These are phyloP conservation scores for Phlyctochytrium bullatum DNA, from an alignment of 192 early-diverging fungal genomes.

Conservation along the genomic window DNA sequence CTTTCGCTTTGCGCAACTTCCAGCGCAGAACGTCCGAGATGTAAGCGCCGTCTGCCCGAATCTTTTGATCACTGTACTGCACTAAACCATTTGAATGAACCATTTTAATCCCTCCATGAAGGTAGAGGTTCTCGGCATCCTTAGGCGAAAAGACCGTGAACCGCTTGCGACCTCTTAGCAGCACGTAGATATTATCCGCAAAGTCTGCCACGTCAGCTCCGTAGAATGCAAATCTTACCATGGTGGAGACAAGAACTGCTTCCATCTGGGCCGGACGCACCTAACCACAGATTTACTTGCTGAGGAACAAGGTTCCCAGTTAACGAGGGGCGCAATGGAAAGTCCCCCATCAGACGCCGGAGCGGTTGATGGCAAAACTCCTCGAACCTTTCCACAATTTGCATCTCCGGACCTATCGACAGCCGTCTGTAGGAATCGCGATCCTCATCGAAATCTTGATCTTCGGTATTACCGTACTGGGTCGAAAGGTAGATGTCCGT, in stretches of 20 bases:
- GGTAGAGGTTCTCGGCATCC: conserved; percentile 10
- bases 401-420: not conserved
- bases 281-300: conserved; percentile 44
- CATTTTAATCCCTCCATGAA: not conserved
- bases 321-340: conserved; percentile 27
- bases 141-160: conserved; percentile 30
- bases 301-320: conserved; percentile 34
- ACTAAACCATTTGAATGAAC: not conserved
- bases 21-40: not conserved
- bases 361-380: conserved; percentile 32
- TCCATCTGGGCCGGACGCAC: conserved; percentile 18
- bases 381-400: not conserved
- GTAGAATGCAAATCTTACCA: too few species aligned
- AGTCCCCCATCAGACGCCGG: conserved; percentile 17
- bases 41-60: not conserved
- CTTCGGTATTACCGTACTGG: conserved; percentile 25
- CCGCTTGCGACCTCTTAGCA: conserved; percentile 26
- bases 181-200: conserved; percentile 42
- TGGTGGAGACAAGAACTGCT: conserved; percentile 39
- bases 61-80: not conserved
- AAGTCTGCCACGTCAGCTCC: too few species aligned
- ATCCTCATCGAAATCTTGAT: not conserved
- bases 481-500: conserved; percentile 34
- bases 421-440: not conserved
- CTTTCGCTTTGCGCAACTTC: not conserved